phyloP scores from a whole-genome alignment of 2,329 filamentous ascomycete genomes.

The Thermoascus crustaceus region DNA sequence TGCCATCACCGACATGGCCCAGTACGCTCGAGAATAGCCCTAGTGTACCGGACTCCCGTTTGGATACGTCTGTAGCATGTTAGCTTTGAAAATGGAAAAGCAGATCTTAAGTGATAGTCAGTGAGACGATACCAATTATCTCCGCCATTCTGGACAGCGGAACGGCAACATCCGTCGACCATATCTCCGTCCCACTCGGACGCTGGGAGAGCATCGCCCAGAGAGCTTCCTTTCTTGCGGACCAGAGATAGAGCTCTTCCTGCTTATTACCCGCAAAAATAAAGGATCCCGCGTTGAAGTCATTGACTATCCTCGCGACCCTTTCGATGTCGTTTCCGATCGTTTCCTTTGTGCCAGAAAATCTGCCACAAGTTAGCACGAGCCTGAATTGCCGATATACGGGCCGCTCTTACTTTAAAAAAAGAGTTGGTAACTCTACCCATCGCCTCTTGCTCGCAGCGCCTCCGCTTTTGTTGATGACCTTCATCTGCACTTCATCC shows the following conservation, averaged over 20 bases:
- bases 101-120: too few relatives aligned
- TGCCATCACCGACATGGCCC: slow-evolving; percentile 67
- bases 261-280: slow-evolving; percentile 64
- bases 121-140: slow-evolving; percentile 59
- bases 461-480: slow-evolving; percentile 66
- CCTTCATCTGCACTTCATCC: slow-evolving; percentile 80
- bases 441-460: slow-evolving; percentile 57
- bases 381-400: too few relatives aligned
- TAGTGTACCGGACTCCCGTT: slow-evolving; percentile 50
- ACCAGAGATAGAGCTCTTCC: slow-evolving; percentile 73
- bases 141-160: slow-evolving; percentile 65
- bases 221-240: slow-evolving; percentile 72
- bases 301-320: slow-evolving; percentile 57
- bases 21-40: slow-evolving; percentile 58
- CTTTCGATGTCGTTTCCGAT: slow-evolving; percentile 72
- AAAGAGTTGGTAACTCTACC: slow-evolving; percentile 66
- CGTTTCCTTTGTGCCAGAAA: slow-evolving; percentile 58
- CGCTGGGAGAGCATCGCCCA: slow-evolving; percentile 67
- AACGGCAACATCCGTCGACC: slow-evolving; percentile 82
- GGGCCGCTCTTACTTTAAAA: slow-evolving; percentile 76
- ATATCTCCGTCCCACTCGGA: slow-evolving; percentile 58
- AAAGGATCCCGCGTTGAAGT: slow-evolving; percentile 55
- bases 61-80: slow-evolving; percentile 50
- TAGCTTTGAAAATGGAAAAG: too few relatives aligned
- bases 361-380: slow-evolving; percentile 35